Evolutionary conservation across 2,329 filamentous ascomycete species (phyloP).

Genomic region (Aspergillus brasiliensis): DNA sequence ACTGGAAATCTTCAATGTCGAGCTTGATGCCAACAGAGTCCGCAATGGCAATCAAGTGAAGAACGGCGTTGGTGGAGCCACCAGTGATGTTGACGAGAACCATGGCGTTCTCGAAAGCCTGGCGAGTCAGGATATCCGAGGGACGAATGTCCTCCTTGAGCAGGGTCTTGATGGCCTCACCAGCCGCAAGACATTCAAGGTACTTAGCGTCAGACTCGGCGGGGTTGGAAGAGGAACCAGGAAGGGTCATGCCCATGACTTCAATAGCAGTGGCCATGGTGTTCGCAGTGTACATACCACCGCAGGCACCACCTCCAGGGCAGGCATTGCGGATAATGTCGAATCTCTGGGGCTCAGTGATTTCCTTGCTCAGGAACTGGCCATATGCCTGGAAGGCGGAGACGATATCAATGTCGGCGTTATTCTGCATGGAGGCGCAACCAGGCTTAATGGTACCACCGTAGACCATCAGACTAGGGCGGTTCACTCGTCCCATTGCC

Average conservation of each 20-base stretch:
- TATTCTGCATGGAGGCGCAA: slow-evolving; percentile 73
- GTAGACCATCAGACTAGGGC: slow-evolving; percentile 96
- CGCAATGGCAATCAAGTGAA: slow-evolving; percentile 82
- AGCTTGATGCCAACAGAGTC: slow-evolving; percentile 79
- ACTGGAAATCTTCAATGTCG: slow-evolving; percentile 84
- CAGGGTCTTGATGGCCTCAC: slow-evolving; percentile 72
- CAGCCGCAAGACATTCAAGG: slow-evolving; percentile 71
- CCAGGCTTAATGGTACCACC: slow-evolving; percentile 92
- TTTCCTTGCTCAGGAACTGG: slow-evolving; percentile 88
- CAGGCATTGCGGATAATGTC: slow-evolving; percentile 94
- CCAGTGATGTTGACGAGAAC: slow-evolving; percentile 78
- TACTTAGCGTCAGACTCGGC: slow-evolving; percentile 73
- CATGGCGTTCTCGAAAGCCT: slow-evolving; percentile 86
- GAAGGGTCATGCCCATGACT: slow-evolving; percentile 75
- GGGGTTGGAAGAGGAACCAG: slow-evolving; percentile 77
- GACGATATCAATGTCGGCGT: slow-evolving; percentile 83
- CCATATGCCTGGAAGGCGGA: slow-evolving; percentile 98
- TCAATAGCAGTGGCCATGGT: slow-evolving; percentile 76
- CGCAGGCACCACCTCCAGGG: slow-evolving; percentile 79
- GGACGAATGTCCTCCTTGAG: slow-evolving; percentile 77
- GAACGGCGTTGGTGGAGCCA: slow-evolving; percentile 81
- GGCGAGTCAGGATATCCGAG: slow-evolving; percentile 74
- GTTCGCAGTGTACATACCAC: slow-evolving; percentile 82
- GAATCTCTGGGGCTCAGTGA: slow-evolving; percentile 86
- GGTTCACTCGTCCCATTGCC: slow-evolving; percentile 92